These are phyloP conservation scores for Trichophyton equinum DNA, from an alignment of 2,329 filamentous ascomycete species.

Conservation along the genomic window DNA sequence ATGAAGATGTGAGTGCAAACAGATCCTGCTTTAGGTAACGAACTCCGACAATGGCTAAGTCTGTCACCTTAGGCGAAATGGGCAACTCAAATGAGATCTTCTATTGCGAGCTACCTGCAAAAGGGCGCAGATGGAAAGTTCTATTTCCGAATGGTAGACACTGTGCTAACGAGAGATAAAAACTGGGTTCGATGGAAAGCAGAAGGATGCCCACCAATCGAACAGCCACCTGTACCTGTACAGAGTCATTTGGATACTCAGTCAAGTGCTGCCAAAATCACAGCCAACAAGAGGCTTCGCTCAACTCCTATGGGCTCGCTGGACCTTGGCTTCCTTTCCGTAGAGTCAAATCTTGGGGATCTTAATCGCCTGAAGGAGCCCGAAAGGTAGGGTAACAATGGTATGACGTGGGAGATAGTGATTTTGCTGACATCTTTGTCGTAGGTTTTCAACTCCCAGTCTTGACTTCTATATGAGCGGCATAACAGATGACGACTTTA, in stretches of 20 bases:
- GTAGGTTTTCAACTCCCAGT: slow-evolving; percentile 56
- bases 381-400: slow-evolving; percentile 33
- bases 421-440: slow-evolving; percentile 13
- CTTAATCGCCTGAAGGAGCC: slow-evolving; percentile 58
- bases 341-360: slow-evolving; percentile 47
- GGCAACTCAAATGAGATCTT: slow-evolving; percentile 63
- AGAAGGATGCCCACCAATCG: slow-evolving; percentile 80
- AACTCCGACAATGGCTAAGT: slow-evolving; percentile 12
- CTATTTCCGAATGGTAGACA: slow-evolving; percentile 94
- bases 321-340: slow-evolving; percentile 64
- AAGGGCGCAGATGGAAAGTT: slow-evolving; percentile 73
- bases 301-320: slow-evolving; percentile 58
- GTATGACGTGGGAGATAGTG: neutral
- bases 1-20: slow-evolving; percentile 59
- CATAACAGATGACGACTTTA: slow-evolving; percentile 69
- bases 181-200: slow-evolving; percentile 99
- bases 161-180: slow-evolving; percentile 86
- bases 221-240: slow-evolving; percentile 57
- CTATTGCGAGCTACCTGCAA: slow-evolving; percentile 72
- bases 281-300: slow-evolving; percentile 58
- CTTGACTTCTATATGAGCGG: slow-evolving; percentile 57
- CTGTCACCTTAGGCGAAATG: slow-evolving; percentile 57
- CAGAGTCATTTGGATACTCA: slow-evolving; percentile 59
- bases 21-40: neutral
- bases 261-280: slow-evolving; percentile 50